Percentiles rank a stretch among this genome's conserved stretches.
phyloP scores from a whole-genome alignment of 371 early-diverging fungal genomes.

The Rhizopus stolonifer region DNA sequence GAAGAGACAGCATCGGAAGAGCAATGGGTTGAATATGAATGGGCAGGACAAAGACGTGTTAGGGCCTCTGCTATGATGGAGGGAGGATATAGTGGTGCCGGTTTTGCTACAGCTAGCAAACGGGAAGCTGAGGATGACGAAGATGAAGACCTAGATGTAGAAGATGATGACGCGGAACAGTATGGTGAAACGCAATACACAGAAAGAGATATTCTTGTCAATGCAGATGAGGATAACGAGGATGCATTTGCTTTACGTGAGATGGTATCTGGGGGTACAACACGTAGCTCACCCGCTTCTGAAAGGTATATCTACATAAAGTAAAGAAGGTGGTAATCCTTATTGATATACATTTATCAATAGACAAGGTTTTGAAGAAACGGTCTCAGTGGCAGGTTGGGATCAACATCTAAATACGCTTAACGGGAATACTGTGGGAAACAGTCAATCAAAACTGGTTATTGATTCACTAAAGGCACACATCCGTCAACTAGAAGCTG shows the following conservation, averaged over 20 bases:
- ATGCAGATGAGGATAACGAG: conserved; percentile 50
- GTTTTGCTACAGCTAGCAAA: conserved; percentile 54
- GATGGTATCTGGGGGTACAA: conserved; percentile 41
- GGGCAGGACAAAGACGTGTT: conserved; percentile 84
- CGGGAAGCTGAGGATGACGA: conserved; percentile 59
- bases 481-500: conserved; percentile 65
- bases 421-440: conserved; percentile 11
- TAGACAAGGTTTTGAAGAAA: conserved; percentile 41
- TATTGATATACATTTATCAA: conserved; percentile 15
- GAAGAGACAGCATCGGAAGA: conserved; percentile 3
- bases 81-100: conserved; percentile 70
- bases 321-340: neutral
- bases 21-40: conserved; percentile 77
- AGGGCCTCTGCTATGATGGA: conserved; percentile 82
- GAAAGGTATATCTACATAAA: conserved; percentile 10
- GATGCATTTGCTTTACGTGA: conserved; percentile 49
- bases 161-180: conserved; percentile 71
- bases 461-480: conserved; percentile 78
- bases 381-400: conserved; percentile 36
- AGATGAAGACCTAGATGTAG: conserved; percentile 80
- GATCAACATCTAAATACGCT: conserved; percentile 14
- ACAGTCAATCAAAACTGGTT: conserved; percentile 59
- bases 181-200: conserved; percentile 76
- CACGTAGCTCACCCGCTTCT: conserved; percentile 22
- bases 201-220: conserved; percentile 59